Conservation (phyloP, 441 rosid genomes). For the Dalechampia spathulata region DNA sequence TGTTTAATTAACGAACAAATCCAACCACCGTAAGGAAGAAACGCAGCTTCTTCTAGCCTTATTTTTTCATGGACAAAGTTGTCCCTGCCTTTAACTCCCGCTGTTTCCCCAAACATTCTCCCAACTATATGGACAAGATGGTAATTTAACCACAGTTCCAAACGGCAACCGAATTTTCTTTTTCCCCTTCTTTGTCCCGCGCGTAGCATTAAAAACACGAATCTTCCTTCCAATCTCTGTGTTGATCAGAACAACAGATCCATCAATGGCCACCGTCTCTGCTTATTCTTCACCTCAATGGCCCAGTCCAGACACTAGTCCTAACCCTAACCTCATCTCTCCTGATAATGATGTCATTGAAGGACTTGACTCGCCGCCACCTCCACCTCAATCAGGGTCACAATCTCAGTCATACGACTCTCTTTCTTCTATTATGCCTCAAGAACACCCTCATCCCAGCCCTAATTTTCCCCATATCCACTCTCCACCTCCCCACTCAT, state of each 20-base stretch:
- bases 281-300: slow-evolving; percentile 48
- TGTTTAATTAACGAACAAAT: slow-evolving; percentile 5
- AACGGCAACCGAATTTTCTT: too few species aligned
- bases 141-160: neutral
- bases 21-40: too few species aligned
- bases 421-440: slow-evolving; percentile 33
- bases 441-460: slow-evolving; percentile 19
- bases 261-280: slow-evolving; percentile 61
- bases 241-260: too few species aligned
- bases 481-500: slow-evolving; percentile 9
- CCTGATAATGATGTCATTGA: slow-evolving; percentile 21
- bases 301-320: slow-evolving; percentile 36
- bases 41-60: neutral
- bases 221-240: too few species aligned
- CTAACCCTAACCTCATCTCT: slow-evolving; percentile 21
- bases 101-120: neutral
- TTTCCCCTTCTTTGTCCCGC: too few species aligned
- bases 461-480: slow-evolving; percentile 11
- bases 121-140: neutral
- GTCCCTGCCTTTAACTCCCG: neutral
- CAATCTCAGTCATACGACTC: slow-evolving; percentile 35
- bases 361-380: slow-evolving; percentile 23
- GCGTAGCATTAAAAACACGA: too few species aligned
- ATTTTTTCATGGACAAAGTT: slow-evolving; percentile 5
- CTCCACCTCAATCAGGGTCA: slow-evolving; percentile 22